Evolutionary conservation across 495 filamentous ascomycete species (phyloP).

Genomic region (Penicillium ochrochloron): DNA sequence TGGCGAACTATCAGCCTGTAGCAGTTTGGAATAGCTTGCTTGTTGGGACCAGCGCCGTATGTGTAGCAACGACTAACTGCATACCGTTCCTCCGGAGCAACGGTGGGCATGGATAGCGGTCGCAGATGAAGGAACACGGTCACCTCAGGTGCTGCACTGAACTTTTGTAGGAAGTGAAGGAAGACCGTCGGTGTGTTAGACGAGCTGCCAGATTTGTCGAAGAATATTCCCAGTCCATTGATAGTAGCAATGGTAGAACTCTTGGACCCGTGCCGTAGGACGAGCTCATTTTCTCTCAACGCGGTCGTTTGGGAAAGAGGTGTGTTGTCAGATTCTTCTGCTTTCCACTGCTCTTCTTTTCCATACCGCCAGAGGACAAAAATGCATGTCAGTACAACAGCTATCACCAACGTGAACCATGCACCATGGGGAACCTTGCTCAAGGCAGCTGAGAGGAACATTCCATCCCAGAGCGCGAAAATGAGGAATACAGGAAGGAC

Average conservation of each 20-base stretch:
- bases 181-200: constrained; percentile 59
- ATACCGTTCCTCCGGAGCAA: constrained; percentile 51
- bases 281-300: constrained; percentile 25
- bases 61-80: constrained; percentile 42
- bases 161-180: constrained; percentile 65
- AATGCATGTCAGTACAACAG: constrained; percentile 56
- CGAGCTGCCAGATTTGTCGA: constrained; percentile 60
- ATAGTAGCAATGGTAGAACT: constrained; percentile 40
- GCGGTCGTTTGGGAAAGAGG: constrained; percentile 51
- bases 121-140: constrained; percentile 66
- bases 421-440: constrained; percentile 72
- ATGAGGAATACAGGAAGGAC: constrained; percentile 64
- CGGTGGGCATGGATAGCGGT: constrained; percentile 48
- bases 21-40: constrained; percentile 53
- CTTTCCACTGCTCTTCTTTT: constrained; percentile 71
- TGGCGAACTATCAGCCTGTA: constrained; percentile 69
- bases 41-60: constrained; percentile 9
- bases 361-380: constrained; percentile 75
- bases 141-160: constrained; percentile 59
- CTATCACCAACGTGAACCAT: constrained; percentile 71
- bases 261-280: not conserved
- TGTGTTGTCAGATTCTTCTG: constrained; percentile 58
- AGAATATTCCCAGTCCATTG: constrained; percentile 64
- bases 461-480: constrained; percentile 64
- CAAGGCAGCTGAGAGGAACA: constrained; percentile 67